A percentile compares a stretch with the other conserved stretches of the same genome.
These are phyloP conservation scores for Beauveria bassiana DNA, from an alignment of 2,329 filamentous ascomycete genomes.

Conservation along the genomic window DNA sequence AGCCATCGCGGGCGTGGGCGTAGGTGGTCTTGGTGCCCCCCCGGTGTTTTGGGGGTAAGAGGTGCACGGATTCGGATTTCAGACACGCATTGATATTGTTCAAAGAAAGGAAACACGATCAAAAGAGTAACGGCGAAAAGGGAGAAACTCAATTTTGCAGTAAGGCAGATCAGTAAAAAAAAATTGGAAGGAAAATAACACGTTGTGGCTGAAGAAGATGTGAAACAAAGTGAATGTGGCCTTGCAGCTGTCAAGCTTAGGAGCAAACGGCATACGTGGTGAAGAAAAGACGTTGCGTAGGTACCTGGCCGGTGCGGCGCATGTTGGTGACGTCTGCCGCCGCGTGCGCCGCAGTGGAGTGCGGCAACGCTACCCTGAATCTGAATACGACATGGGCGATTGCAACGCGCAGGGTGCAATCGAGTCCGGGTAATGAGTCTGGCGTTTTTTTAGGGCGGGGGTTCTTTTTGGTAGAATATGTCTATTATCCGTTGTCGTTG, in stretches of 20 bases:
- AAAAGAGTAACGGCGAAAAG: neutral
- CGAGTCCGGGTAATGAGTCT: too few relatives aligned
- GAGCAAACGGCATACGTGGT: constrained; percentile 9
- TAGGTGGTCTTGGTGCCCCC: neutral
- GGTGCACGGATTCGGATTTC: neutral
- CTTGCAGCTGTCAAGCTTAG: constrained; percentile 1
- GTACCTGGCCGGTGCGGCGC: too few relatives aligned
- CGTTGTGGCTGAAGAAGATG: neutral
- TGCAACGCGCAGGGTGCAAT: too few relatives aligned
- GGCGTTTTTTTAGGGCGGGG: too few relatives aligned
- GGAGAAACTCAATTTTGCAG: neutral
- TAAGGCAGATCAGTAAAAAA: neutral
- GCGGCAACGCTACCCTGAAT: neutral
- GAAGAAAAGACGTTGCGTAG: neutral
- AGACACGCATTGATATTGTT: neutral
- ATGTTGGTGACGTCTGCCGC: neutral
- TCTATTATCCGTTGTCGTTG: too few relatives aligned
- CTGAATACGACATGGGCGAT: neutral
- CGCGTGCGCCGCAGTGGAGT: neutral
- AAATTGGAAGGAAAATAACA: neutral
- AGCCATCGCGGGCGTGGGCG: neutral
- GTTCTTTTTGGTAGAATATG: too few relatives aligned
- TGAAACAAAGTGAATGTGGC: constrained; percentile 6
- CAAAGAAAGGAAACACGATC: neutral
- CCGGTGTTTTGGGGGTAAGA: neutral